A percentile compares a stretch with the other conserved stretches of the same genome.
These are phyloP conservation scores for Emergomyces orientalis DNA, from an alignment of 2,329 filamentous ascomycete genomes.

Conservation along the genomic window DNA sequence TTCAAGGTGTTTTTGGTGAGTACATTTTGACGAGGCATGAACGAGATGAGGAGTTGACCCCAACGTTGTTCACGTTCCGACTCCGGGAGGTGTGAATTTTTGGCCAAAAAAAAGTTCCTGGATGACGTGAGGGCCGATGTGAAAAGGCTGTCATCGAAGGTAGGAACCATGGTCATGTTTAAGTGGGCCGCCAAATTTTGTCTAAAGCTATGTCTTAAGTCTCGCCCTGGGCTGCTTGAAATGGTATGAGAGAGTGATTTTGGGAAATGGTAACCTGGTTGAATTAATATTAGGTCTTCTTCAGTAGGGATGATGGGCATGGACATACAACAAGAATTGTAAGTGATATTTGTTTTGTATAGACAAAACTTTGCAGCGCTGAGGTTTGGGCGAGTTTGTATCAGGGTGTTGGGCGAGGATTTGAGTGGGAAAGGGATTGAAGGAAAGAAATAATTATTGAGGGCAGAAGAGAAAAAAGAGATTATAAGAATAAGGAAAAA, in stretches of 20 bases:
- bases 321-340: not conserved
- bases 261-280: not conserved
- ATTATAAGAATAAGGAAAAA: constrained; percentile 5
- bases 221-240: not conserved
- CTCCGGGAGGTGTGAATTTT: constrained; percentile 34
- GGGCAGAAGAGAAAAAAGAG: not conserved
- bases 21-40: constrained; percentile 25
- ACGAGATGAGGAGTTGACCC: constrained; percentile 31
- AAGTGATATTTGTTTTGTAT: not conserved
- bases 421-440: too few relatives aligned
- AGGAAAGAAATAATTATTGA: constrained; percentile 2
- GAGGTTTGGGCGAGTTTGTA: too few relatives aligned
- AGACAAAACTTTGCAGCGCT: not conserved
- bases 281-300: not conserved
- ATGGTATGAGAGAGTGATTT: not conserved
- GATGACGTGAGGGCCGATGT: constrained; percentile 34
- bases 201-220: not conserved
- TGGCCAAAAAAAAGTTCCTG: constrained; percentile 35
- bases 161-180: constrained; percentile 18
- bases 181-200: not conserved
- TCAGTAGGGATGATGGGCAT: not conserved
- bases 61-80: constrained; percentile 34
- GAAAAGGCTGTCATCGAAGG: constrained; percentile 32
- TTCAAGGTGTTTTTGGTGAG: constrained; percentile 15
- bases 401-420: too few relatives aligned